A percentile compares a stretch with the other conserved stretches of the same genome.
These are phyloP conservation scores for Auricularia sp. DNA, from an alignment of 768 basidiomycete species.

Conservation along the genomic window DNA sequence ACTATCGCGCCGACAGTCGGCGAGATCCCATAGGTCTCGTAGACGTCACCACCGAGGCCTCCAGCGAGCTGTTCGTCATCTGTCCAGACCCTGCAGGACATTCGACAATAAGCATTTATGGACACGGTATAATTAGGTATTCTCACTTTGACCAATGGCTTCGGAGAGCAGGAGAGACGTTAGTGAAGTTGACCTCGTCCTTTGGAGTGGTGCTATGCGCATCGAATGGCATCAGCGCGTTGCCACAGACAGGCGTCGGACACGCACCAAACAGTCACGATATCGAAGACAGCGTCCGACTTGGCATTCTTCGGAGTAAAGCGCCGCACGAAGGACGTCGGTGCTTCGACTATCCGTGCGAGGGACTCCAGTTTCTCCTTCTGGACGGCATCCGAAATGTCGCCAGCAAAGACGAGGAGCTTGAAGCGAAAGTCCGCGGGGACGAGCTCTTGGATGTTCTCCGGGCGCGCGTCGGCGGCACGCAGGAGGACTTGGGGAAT, in stretches of 20 bases:
- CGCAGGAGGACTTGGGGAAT: slow-evolving; percentile 40
- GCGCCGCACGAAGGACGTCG: slow-evolving; percentile 19
- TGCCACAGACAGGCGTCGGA: neutral
- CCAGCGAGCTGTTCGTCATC: slow-evolving; percentile 44
- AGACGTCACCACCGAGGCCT: slow-evolving; percentile 42
- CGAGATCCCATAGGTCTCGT: slow-evolving; percentile 45
- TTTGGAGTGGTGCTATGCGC: slow-evolving; percentile 15
- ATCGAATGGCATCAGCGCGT: neutral
- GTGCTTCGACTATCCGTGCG: slow-evolving; percentile 23
- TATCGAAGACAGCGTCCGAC: slow-evolving; percentile 19
- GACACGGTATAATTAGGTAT: too few relatives aligned
- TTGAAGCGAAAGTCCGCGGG: slow-evolving; percentile 47
- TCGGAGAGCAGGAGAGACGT: slow-evolving; percentile 37
- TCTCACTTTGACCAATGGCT: slow-evolving; percentile 51
- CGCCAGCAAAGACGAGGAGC: slow-evolving; percentile 44
- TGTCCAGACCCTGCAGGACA: slow-evolving; percentile 14
- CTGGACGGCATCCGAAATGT: slow-evolving; percentile 25
- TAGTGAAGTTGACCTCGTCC: slow-evolving; percentile 32
- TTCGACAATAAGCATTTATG: too few relatives aligned
- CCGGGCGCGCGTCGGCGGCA: slow-evolving; percentile 39
- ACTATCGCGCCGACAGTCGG: slow-evolving; percentile 36
- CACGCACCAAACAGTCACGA: slow-evolving; percentile 24
- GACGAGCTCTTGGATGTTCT: slow-evolving; percentile 45
- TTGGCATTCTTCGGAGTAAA: slow-evolving; percentile 20
- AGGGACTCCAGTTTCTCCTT: slow-evolving; percentile 21